These are phyloP conservation scores for Phytophthora cryptogea DNA, from an alignment of 352 stramenopile species.

Conservation along the genomic window DNA sequence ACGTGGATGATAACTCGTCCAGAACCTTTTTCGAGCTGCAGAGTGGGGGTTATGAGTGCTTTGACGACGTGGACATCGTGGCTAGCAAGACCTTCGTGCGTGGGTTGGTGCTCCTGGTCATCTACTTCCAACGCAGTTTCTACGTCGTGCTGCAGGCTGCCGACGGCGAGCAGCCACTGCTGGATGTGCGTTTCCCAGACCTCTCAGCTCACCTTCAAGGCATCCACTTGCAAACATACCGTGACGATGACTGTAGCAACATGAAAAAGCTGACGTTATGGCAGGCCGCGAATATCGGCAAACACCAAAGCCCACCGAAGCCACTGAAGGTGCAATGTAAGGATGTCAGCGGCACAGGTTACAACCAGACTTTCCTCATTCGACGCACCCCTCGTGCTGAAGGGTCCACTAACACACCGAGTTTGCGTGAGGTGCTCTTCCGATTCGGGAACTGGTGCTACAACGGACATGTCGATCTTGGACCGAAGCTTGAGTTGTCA, in stretches of 20 bases:
- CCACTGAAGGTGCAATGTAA: constrained; percentile 86
- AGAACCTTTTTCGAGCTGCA: constrained; percentile 96
- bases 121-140: constrained; percentile 90
- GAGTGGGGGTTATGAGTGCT: constrained; percentile 84
- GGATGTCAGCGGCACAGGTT: constrained; percentile 76
- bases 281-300: constrained; percentile 69
- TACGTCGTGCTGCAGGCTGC: constrained; percentile 92
- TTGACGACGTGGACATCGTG: constrained; percentile 85
- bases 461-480: constrained; percentile 92
- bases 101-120: constrained; percentile 78
- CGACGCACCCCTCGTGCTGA: constrained; percentile 57
- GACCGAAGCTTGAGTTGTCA: constrained; percentile 83
- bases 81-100: constrained; percentile 89
- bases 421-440: constrained; percentile 92
- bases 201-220: constrained; percentile 90
- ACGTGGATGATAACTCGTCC: constrained; percentile 30
- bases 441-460: constrained; percentile 97
- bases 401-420: constrained; percentile 35
- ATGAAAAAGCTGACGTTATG: constrained; percentile 94
- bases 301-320: constrained; percentile 68
- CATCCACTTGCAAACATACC: constrained; percentile 85
- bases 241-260: constrained; percentile 77
- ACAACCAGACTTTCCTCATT: constrained; percentile 89
- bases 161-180: constrained; percentile 90
- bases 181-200: constrained; percentile 95